These are phyloP conservation scores for Phytophthora europaea DNA, from an alignment of 352 stramenopile genomes.

Conservation along the genomic window DNA sequence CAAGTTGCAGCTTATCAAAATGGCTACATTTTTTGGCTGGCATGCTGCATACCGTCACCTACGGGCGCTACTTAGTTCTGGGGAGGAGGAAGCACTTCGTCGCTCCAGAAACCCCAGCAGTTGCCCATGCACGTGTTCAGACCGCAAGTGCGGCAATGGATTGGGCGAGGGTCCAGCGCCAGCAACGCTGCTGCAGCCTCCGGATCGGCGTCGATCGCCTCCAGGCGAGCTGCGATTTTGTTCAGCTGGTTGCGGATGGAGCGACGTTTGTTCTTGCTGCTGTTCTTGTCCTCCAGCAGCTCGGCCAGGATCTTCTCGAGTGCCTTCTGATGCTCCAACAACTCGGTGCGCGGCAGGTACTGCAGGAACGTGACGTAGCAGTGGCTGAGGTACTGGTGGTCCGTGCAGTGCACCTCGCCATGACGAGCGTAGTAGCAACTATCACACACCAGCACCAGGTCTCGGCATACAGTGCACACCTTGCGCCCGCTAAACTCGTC, in stretches of 20 bases:
- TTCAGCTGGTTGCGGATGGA: conserved; percentile 77
- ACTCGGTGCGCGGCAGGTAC: conserved; percentile 57
- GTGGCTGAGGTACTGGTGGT: conserved; percentile 79
- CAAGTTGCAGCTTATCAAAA: conserved; percentile 7
- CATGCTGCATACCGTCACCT: not conserved
- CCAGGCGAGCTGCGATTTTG: conserved; percentile 63
- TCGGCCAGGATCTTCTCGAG: conserved; percentile 64
- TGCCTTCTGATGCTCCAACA: conserved; percentile 52
- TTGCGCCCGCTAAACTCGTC: conserved; percentile 79
- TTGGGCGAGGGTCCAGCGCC: conserved; percentile 46
- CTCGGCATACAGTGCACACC: conserved; percentile 78
- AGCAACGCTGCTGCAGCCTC: conserved; percentile 44
- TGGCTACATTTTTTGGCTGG: conserved; percentile 5
- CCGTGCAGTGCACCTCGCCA: conserved; percentile 78
- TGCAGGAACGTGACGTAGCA: conserved; percentile 81
- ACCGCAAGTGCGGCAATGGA: conserved; percentile 79
- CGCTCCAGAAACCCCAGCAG: conserved; percentile 84
- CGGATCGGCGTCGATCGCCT: conserved; percentile 51
- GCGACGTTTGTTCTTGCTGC: conserved; percentile 77
- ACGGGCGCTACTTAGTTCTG: conserved; percentile 18
- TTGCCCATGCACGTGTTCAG: conserved; percentile 63
- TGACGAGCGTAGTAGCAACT: conserved; percentile 65
- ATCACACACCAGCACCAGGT: conserved; percentile 78
- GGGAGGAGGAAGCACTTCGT: conserved; percentile 42
- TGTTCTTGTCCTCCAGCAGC: conserved; percentile 60